Evolutionary conservation across 163 green algal species (phyloP), one percentile per base, ranked within the genome.

Genomic region (Scenedesmus sp.): DNA sequence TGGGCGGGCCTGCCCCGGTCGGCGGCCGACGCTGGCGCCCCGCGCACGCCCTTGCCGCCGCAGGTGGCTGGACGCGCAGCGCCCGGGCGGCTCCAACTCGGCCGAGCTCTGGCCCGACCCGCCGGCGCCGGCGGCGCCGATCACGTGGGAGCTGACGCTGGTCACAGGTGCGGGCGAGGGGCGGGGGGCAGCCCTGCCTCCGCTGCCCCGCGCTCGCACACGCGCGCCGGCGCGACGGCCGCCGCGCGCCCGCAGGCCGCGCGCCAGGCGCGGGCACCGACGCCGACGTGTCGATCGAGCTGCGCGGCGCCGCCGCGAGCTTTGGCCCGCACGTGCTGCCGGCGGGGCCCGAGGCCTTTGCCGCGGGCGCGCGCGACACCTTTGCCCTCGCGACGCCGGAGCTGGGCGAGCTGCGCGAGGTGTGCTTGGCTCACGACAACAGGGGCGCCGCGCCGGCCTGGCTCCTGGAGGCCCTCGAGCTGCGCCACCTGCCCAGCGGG

Each of bases 341-440:
- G 14, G 71, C 71, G n/a, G 58, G 71, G 26, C 58, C 58, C 31
- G 71, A 80, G 7, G 71, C 71, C 3, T 80, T 80, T 63, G 44
- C 71, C 15, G 31, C 24, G 1, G 71, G 71, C 11, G 57, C 42
- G 31, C 48, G 13, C 2, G 71, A 80, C 34, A 63, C 14, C 5
- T 80, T 80, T 29, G 50, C 22, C 42, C 29, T 71, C 0, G 17
- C 11, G 11, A 72, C 71, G 6, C 60, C 71, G 28, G 56, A 83
- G 22, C 54, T 89, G 20, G 72, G 62, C 2, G 28, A 74, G 22
- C 29, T 86, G 39, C 31, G 29, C 64, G 84, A 31, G 51, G 92
- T 64, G 47, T 76, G 28, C 56, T 93, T 15, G 81, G 84, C 15
- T n/a, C 89, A 93, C 74, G 84, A 93, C 80, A 83, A 88, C 77